Base-by-base conservation (phyloP, 2,329 filamentous ascomycete genomes). In the Talaromyces verruculosus region DNA sequence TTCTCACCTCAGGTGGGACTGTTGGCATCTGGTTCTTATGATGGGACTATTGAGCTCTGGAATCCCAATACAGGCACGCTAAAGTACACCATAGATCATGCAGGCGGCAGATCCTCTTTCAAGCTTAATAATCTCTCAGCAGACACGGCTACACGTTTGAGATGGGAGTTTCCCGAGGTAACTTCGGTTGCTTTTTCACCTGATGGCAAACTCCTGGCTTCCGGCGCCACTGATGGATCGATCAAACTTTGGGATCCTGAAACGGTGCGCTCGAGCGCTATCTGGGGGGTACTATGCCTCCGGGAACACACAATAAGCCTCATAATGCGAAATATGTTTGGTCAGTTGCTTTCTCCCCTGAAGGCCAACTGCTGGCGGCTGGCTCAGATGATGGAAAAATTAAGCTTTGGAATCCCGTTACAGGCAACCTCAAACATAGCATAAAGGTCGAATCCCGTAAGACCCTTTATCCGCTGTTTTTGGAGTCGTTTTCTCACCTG, bases 341-440 rank as follows among this genome's bases (percentile, higher is more conserved):
- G 3, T 4, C 3, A 6, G 30, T 33, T 6, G 30, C 30, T 37
- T 62, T 62, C 60, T 47, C 60, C 8, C 30, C 33, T 10, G n/a
- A 62, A 51, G 30, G 30, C 25, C 28, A 2, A 22, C 30, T 51
- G 13, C 15, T 62, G 30, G 49, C 35, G 30, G 39, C 49, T 30
- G 35, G 35, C 35, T 63, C 37, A 45, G 7, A 2, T 30, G 25
- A 55, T 19, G 41, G 3, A 25, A 63, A 13, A 0, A 39, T 41
- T 10, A 57, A 39, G 22, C 37, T 63, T 22, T 55, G 60, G 60
- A 43, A 62, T 51, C 28, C 11, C 19, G n/a, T 17, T 51, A 62
- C 60, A 15, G 60, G 60, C 17, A 5, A 13, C 2, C 30, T 62
- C 5, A 22, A 62, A 6, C 60, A 62, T 1, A 51, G 28, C 15